Base-by-base conservation (phyloP, 805 yeast genomes). In the Lachancea waltii region DNA sequence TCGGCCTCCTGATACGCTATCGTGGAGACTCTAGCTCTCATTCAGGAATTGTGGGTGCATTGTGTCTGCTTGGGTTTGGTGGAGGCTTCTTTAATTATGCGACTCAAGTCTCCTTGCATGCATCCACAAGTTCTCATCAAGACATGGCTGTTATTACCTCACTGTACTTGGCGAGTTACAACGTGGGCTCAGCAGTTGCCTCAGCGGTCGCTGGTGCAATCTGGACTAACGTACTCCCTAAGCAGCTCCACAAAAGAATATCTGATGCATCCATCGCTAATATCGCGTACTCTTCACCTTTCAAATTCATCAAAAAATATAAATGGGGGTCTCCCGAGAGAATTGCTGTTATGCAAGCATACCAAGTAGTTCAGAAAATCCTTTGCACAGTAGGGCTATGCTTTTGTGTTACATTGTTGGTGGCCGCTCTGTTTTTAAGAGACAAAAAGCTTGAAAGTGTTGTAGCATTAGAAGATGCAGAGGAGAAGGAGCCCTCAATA, bases 81-180 rank as follows among this genome's bases (percentile, higher is more conserved):
- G 84, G 83, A 30, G 85, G 85, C n/a, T 73, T 80, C 56, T 77
- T 80, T 65, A 76, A 81, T n/a, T 79, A 77, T 49, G 69, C 81
- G 3, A 67, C 77, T 7, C 81, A 76, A 53, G 77, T 75, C 5
- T 70, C 81, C 29, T 69, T 76, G 44, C 77, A 75, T 51, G 65
- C 84, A 0, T 65, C 73, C 39, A 70, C 75, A 24, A 69, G 65
- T 17, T 14, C 47, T 18, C 87, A 79, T 58, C 79, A 75, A 51
- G 69, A 72, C 58, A 71, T 79, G 77, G 84, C 83, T 7, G 70
- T 74, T 33, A 69, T 74, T 23, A 70, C 77, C 30, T 69, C 85
- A 2, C 56, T 79, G 30, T 75, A 73, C 58, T 64, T 75, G 45
- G 68, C 85, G 3, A 55, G 72, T 14, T 79, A 77, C 55, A 69